phyloP scores from a whole-genome alignment of 2,329 filamentous ascomycete species.

The Peltaster fructicola region DNA sequence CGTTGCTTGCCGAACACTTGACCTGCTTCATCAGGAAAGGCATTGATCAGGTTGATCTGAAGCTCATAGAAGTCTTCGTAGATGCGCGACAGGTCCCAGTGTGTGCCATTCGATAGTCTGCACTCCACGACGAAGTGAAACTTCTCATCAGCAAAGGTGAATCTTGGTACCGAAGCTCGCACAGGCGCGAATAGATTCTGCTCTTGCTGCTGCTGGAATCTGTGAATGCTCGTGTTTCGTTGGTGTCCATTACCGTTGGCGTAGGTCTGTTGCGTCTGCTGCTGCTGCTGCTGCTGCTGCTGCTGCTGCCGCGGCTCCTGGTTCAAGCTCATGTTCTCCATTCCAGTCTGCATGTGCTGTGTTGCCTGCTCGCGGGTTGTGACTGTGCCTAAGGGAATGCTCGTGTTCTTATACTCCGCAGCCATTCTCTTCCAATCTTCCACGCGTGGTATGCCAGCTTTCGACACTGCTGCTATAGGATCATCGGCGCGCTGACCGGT shows the following conservation, averaged over 20 bases:
- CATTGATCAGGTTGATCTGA: constrained; percentile 84
- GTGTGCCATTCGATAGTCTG: constrained; percentile 70
- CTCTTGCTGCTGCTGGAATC: constrained; percentile 27
- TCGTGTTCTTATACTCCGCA: constrained; percentile 97
- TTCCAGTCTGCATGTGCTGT: constrained; percentile 33
- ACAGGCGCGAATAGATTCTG: constrained; percentile 48
- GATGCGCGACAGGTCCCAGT: constrained; percentile 85
- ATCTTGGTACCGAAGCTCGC: constrained; percentile 71
- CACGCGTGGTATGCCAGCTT: constrained; percentile 80
- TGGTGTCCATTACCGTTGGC: constrained; percentile 13
- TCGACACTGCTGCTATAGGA: constrained; percentile 66
- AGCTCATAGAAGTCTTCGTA: constrained; percentile 99
- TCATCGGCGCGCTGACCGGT: constrained; percentile 69
- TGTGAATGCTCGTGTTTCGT: constrained; percentile 14
- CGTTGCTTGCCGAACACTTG: constrained; percentile 59
- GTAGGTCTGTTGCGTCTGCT: too few relatives aligned
- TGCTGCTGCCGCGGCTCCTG: too few relatives aligned
- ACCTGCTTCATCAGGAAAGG: constrained; percentile 81
- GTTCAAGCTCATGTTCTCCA: constrained; percentile 64
- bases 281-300: constrained; percentile 9
- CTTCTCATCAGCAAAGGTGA: constrained; percentile 92
- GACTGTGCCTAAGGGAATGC: constrained; percentile 87
- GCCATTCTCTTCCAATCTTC: constrained; percentile 99
- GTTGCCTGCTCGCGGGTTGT: constrained; percentile 11
- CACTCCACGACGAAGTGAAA: constrained; percentile 98